phyloP scores from a whole-genome alignment of 257 asterid species.

The Solanum appendiculatum region DNA sequence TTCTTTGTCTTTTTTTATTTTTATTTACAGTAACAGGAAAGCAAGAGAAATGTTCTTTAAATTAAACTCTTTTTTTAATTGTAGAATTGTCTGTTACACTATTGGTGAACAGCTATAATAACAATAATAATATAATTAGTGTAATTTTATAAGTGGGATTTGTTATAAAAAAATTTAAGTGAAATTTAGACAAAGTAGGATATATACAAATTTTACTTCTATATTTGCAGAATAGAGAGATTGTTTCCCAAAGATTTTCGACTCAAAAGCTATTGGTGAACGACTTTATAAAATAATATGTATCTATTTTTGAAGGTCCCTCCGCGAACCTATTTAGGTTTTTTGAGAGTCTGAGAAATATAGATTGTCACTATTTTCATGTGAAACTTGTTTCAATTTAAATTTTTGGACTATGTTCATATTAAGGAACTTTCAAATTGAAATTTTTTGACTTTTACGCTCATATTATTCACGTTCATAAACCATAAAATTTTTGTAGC shows the following conservation, averaged over 20 bases:
- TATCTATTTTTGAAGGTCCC: not conserved
- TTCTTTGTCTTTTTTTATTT: not conserved
- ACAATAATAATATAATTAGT: not conserved
- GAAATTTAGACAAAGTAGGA: not conserved
- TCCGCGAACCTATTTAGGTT: rapidly evolving
- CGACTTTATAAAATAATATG: too few species aligned
- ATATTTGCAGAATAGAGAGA: not conserved
- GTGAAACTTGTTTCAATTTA: not conserved
- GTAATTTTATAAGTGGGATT: not conserved
- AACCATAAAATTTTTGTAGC: too few species aligned
- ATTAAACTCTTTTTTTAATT: not conserved
- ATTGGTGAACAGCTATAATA: not conserved
- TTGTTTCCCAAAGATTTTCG: not conserved
- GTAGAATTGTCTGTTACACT: not conserved
- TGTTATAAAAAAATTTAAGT: too few species aligned
- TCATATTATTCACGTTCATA: too few species aligned
- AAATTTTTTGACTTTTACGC: too few species aligned
- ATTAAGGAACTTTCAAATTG: too few species aligned
- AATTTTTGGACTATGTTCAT: not conserved
- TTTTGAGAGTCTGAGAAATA: not conserved
- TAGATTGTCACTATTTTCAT: not conserved
- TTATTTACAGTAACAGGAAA: not conserved
- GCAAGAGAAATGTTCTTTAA: not conserved
- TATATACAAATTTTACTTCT: not conserved
- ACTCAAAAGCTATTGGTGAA: not conserved